Evolutionary conservation across 352 stramenopile species (phyloP).

Genomic region (Saprolegnia parasitica): DNA sequence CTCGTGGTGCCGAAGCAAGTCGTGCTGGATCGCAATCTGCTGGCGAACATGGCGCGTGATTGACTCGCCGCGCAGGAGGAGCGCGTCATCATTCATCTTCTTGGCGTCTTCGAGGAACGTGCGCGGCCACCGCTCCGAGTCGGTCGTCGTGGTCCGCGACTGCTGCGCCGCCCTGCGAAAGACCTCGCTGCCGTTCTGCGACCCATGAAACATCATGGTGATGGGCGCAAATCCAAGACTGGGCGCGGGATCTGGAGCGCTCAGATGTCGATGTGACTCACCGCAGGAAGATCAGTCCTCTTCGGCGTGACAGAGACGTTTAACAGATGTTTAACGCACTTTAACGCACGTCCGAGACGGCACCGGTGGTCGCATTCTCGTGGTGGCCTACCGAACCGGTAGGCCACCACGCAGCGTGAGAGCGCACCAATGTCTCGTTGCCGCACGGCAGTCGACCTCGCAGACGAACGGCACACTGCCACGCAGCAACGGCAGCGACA

Average conservation of each 20-base stretch:
- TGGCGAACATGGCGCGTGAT: slow-evolving; percentile 4
- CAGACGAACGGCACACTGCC: no score
- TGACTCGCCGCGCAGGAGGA: slow-evolving; percentile 11
- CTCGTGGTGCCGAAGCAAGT: slow-evolving; percentile 1
- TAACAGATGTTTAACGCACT: neutral
- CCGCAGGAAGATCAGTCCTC: slow-evolving; percentile 6
- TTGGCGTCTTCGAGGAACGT: slow-evolving; percentile 11
- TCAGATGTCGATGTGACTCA: slow-evolving; percentile 11
- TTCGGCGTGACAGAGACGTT: slow-evolving; percentile 2
- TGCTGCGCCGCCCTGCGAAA: neutral
- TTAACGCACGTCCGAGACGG: neutral
- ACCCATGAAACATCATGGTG: neutral
- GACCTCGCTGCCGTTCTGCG: neutral
- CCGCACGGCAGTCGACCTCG: no score
- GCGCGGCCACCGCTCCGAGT: neutral
- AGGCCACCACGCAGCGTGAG: no score
- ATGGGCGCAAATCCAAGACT: slow-evolving; percentile 1
- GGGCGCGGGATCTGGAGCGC: neutral
- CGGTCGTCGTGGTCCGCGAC: neutral
- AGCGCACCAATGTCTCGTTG: no score
- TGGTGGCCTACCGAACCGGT: no score
- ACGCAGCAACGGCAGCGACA: no score
- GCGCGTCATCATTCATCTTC: slow-evolving; percentile 11
- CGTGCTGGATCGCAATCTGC: slow-evolving; percentile 4
- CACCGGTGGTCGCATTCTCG: no score